phyloP scores from a whole-genome alignment of 805 yeast genomes.

The Clavispora asparagi region DNA sequence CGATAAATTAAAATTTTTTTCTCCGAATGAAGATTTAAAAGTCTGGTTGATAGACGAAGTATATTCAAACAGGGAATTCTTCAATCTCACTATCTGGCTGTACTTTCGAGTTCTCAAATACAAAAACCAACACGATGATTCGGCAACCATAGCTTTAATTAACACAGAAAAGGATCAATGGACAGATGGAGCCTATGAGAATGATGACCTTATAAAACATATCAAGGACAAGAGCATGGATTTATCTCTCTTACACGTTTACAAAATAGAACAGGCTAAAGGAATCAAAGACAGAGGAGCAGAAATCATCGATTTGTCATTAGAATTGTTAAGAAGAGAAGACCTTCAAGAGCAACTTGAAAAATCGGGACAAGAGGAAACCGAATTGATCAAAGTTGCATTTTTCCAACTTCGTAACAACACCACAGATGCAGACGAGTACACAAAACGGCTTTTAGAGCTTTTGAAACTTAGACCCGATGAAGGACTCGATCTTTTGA shows the following conservation, averaged over 20 bases:
- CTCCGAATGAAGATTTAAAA: not conserved
- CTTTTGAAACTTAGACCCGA: slow-evolving; percentile 25
- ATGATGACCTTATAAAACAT: slow-evolving; percentile 9
- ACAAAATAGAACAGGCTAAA: slow-evolving; percentile 4
- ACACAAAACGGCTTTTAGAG: slow-evolving; percentile 28
- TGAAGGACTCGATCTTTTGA: slow-evolving; percentile 27
- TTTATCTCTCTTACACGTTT: slow-evolving; percentile 6
- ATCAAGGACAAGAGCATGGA: slow-evolving; percentile 1
- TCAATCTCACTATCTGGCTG: not conserved
- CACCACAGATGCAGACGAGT: slow-evolving; percentile 19
- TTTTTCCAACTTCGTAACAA: slow-evolving; percentile 12
- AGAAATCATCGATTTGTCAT: not conserved
- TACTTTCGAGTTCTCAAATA: slow-evolving; percentile 5
- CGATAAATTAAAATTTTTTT: not conserved
- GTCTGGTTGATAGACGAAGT: slow-evolving; percentile 9
- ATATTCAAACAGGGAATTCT: not conserved
- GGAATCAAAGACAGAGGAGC: not conserved
- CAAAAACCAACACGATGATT: not conserved
- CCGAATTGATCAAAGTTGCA: slow-evolving; percentile 5
- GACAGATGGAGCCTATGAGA: slow-evolving; percentile 8
- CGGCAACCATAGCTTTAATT: slow-evolving; percentile 1
- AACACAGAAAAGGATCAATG: slow-evolving; percentile 7
- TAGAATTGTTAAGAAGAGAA: not conserved
- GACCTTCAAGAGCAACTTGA: not conserved
- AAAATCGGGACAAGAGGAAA: not conserved